Conservation (phyloP, 2,329 filamentous ascomycete species). For the Colletotrichum tamarilloi region DNA sequence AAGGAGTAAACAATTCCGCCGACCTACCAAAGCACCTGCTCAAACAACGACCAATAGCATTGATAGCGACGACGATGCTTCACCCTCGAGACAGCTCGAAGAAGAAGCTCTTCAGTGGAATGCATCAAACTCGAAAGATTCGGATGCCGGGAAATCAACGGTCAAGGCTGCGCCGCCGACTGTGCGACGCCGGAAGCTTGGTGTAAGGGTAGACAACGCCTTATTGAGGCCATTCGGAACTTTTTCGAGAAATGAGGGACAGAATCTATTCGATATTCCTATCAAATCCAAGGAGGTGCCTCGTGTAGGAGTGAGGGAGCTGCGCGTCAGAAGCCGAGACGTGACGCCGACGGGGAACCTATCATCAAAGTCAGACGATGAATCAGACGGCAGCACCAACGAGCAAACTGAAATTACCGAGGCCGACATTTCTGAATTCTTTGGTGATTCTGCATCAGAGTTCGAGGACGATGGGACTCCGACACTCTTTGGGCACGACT, state of each 20-base stretch:
- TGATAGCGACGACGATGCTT: background rate
- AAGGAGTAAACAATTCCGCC: constrained; percentile 18
- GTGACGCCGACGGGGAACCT: background rate
- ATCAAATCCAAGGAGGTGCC: background rate
- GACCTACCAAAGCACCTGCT: constrained; percentile 4
- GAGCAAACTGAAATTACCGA: constrained; percentile 32
- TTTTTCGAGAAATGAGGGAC: background rate
- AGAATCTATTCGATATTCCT: background rate
- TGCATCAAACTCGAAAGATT: background rate
- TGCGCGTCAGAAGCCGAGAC: background rate
- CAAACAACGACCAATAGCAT: constrained; percentile 6
- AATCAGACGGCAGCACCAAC: constrained; percentile 3
- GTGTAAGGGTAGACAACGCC: constrained; percentile 15
- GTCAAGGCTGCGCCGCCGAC: background rate
- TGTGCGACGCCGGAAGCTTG: constrained; percentile 30
- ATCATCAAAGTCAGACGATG: background rate
- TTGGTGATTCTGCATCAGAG: constrained; percentile 18
- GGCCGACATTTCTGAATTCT: constrained; percentile 29
- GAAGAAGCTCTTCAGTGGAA: background rate
- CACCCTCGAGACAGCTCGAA: background rate
- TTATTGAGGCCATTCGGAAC: constrained; percentile 5
- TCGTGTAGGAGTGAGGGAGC: background rate
- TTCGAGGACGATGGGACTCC: constrained; percentile 1
- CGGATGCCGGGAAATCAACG: background rate
- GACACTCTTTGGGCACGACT: background rate